Conservation (phyloP, 768 basidiomycete species). For the Strobilomyces dryophilus region DNA sequence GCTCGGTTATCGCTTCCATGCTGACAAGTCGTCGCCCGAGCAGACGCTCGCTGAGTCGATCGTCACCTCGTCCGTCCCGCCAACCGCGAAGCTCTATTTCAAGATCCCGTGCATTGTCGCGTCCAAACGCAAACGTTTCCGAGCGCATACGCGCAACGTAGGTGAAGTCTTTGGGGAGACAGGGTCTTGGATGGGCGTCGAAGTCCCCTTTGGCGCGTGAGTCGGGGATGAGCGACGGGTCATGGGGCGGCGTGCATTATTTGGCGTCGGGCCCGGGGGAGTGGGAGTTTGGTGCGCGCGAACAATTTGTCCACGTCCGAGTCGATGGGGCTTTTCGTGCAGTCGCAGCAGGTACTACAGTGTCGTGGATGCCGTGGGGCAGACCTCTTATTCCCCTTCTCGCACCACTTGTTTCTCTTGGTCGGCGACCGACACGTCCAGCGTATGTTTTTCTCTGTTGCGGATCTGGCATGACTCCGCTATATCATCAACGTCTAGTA, state of each 20-base stretch:
- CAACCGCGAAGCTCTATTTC: conserved; percentile 73
- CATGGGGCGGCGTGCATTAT: conserved; percentile 81
- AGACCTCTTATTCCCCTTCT: conserved; percentile 42
- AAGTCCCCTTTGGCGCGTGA: conserved; percentile 57
- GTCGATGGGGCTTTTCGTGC: too few species aligned
- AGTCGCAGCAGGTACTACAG: conserved; percentile 86
- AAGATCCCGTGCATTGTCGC: conserved; percentile 91
- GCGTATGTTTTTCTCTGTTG: neutral
- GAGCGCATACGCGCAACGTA: conserved; percentile 84
- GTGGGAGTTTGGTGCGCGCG: conserved; percentile 57
- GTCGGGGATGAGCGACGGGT: conserved; percentile 54
- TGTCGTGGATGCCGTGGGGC: conserved; percentile 79
- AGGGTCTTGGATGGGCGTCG: conserved; percentile 89
- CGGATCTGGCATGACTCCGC: conserved; percentile 8
- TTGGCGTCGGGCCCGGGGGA: conserved; percentile 70
- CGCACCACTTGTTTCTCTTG: neutral
- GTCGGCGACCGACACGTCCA: conserved; percentile 12
- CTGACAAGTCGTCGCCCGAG: conserved; percentile 14
- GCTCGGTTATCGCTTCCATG: conserved; percentile 22
- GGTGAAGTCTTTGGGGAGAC: conserved; percentile 78
- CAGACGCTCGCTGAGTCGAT: conserved; percentile 23
- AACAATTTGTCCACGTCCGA: too few species aligned
- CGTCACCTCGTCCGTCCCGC: conserved; percentile 19
- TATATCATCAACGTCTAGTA: conserved; percentile 9
- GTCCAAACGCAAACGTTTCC: conserved; percentile 77